Evolutionary conservation across 495 filamentous ascomycete genomes (phyloP).

Genomic region (Diplogelasinospora grovesii): DNA sequence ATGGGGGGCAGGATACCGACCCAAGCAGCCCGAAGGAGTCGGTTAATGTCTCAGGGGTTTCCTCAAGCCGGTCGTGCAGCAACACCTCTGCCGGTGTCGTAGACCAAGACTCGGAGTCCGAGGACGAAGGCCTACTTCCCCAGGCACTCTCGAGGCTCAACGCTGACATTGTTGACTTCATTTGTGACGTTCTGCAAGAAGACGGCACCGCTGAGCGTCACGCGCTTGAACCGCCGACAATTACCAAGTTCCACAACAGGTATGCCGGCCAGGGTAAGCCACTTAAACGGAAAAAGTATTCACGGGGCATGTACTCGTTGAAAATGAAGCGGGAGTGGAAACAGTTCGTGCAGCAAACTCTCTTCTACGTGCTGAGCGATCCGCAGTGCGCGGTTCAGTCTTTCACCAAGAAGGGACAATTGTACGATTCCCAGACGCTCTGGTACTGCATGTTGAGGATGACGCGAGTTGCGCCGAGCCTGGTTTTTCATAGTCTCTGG

Average conservation of each 20-base stretch:
- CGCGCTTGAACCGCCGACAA: constrained; percentile 33
- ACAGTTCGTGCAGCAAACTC: constrained; percentile 62
- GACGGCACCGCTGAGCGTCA: constrained; percentile 44
- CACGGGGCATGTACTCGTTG: constrained; percentile 10
- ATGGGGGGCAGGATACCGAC: constrained; percentile 11
- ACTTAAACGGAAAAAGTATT: constrained; percentile 29
- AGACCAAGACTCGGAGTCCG: constrained; percentile 24
- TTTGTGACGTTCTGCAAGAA: constrained; percentile 47
- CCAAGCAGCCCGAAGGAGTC: constrained; percentile 12
- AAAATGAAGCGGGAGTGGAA: constrained; percentile 40
- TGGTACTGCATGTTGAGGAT: constrained; percentile 48
- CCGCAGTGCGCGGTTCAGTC: constrained; percentile 57
- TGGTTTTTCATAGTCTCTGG: constrained; percentile 76
- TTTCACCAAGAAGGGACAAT: constrained; percentile 47
- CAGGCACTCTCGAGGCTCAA: constrained; percentile 38
- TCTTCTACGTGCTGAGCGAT: constrained; percentile 67
- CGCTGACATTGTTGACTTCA: constrained; percentile 42
- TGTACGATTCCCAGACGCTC: constrained; percentile 44
- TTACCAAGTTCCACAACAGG: constrained; percentile 22
- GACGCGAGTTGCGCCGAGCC: constrained; percentile 42
- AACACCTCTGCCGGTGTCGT: constrained; percentile 8
- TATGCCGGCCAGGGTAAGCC: constrained; percentile 22
- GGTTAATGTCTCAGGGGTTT: constrained; percentile 2
- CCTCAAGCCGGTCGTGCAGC: constrained; percentile 14
- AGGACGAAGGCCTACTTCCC: constrained; percentile 34